phyloP scores from a whole-genome alignment of 352 stramenopile genomes.

The Pythium pectinolyticum region DNA sequence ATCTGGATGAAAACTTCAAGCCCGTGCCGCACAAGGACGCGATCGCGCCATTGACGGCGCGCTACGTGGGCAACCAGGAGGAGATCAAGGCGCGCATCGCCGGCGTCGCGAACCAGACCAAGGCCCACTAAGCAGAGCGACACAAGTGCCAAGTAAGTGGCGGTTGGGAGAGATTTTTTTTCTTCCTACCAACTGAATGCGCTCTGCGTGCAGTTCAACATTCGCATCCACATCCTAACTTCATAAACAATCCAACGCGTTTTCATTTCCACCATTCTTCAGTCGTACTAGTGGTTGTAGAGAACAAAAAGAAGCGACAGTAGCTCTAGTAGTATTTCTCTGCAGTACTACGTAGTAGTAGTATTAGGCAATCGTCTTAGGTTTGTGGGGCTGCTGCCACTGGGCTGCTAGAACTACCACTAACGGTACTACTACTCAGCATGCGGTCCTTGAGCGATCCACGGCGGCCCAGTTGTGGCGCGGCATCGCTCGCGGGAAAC shows the following conservation, averaged over 20 bases:
- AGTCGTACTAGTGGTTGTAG: too few species aligned
- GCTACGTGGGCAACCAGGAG: slow-evolving; percentile 94
- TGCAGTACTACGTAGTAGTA: neutral
- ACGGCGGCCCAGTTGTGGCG: neutral
- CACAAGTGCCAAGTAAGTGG: too few species aligned
- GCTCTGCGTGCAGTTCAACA: too few species aligned
- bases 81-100: slow-evolving; percentile 96
- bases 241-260: too few species aligned
- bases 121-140: slow-evolving; percentile 66
- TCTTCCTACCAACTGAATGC: too few species aligned
- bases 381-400: slow-evolving; percentile 15
- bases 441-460: slow-evolving; percentile 26
- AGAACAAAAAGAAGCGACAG: neutral
- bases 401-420: too few species aligned
- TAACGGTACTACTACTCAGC: too few species aligned
- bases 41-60: slow-evolving; percentile 80
- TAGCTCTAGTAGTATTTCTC: neutral
- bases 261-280: too few species aligned
- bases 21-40: slow-evolving; percentile 92
- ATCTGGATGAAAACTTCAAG: slow-evolving; percentile 98
- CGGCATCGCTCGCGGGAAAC: slow-evolving; percentile 10
- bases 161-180: too few species aligned
- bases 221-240: neutral
- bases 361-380: too few species aligned
- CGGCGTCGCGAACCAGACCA: slow-evolving; percentile 96